phyloP scores from a whole-genome alignment of 345 rosid species.

The Aegle marmelos region DNA sequence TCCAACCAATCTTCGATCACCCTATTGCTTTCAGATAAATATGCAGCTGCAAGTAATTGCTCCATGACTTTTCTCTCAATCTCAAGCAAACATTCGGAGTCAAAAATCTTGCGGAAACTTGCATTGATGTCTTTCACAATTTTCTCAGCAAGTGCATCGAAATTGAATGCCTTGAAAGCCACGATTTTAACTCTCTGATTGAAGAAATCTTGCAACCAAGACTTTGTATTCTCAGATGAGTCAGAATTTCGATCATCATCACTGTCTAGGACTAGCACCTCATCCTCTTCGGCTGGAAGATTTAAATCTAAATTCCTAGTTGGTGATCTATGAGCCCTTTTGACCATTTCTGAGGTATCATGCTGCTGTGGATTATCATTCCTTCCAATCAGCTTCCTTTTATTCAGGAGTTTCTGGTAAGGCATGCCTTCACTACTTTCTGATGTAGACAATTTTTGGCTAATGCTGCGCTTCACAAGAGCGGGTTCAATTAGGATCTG shows the following conservation, averaged over 20 bases:
- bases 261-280: constrained; percentile 17
- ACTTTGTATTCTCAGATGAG: constrained; percentile 31
- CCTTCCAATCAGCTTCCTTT: constrained; percentile 46
- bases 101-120: constrained; percentile 30
- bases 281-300: constrained; percentile 61
- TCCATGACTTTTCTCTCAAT: constrained; percentile 54
- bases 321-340: constrained; percentile 38
- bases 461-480: neutral
- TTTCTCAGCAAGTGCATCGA: constrained; percentile 44
- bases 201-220: constrained; percentile 52
- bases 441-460: constrained; percentile 10
- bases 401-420: constrained; percentile 26
- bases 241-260: constrained; percentile 23
- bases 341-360: constrained; percentile 30
- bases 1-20: constrained; percentile 44
- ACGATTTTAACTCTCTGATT: constrained; percentile 28
- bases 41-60: constrained; percentile 47
- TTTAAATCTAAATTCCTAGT: constrained; percentile 57
- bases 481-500: constrained; percentile 43
- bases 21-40: constrained; percentile 32
- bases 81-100: constrained; percentile 36
- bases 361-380: constrained; percentile 25
- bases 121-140: constrained; percentile 30
- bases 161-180: constrained; percentile 59
- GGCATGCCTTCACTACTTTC: neutral